These are phyloP conservation scores for Coemansia aciculifera DNA, from an alignment of 192 early-diverging fungal genomes.

Conservation along the genomic window DNA sequence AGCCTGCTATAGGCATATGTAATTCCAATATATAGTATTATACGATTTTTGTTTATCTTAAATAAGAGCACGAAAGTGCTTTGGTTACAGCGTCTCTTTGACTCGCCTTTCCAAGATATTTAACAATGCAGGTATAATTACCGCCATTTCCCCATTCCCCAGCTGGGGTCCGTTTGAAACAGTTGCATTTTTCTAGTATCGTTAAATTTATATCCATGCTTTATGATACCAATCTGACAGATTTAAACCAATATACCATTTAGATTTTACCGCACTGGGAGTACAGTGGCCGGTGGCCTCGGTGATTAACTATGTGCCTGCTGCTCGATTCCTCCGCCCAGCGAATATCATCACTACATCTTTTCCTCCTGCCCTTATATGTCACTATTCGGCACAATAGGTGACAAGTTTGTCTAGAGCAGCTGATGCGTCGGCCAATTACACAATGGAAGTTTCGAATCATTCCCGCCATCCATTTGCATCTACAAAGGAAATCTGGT, in stretches of 20 bases:
- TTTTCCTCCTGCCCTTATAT: background rate
- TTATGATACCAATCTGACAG: background rate
- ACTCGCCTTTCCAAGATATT: background rate
- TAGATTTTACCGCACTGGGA: background rate
- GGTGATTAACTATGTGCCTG: background rate
- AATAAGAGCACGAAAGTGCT: background rate
- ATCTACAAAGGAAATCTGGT: background rate
- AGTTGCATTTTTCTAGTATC: background rate
- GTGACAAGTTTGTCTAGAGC: background rate
- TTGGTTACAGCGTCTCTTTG: background rate
- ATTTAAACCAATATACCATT: background rate
- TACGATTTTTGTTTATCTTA: background rate
- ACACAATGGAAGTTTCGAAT: background rate
- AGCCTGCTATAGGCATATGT: background rate
- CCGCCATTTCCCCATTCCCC: background rate
- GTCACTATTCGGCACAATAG: background rate
- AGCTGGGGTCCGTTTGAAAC: background rate
- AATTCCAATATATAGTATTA: background rate
- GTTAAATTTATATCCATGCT: background rate
- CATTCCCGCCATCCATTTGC: background rate
- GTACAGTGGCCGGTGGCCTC: too few relatives aligned
- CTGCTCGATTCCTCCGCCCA: background rate
- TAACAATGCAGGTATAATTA: background rate
- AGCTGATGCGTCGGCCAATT: constrained; percentile 8
- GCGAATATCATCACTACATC: background rate